Percentiles rank a stretch among this genome's conserved stretches.
phyloP scores from a whole-genome alignment of 495 filamentous ascomycete species.

The Patellaria atrata region DNA sequence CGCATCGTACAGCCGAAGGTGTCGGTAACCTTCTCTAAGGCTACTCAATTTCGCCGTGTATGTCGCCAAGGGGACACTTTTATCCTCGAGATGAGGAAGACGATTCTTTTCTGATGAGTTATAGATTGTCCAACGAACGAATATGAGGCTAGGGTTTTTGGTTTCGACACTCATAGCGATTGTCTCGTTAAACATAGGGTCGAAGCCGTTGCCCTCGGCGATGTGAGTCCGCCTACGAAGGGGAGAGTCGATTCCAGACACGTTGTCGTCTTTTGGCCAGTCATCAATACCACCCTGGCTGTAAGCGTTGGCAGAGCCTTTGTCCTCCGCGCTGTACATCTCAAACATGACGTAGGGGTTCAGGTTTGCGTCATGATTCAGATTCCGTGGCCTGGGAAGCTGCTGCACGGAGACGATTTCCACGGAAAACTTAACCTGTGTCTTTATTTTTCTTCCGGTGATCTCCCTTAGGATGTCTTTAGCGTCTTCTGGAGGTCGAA shows the following conservation, averaged over 20 bases:
- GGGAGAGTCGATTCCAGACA: constrained; percentile 59
- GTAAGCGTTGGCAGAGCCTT: constrained; percentile 45
- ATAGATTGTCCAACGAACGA: constrained; percentile 86
- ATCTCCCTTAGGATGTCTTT: constrained; percentile 27
- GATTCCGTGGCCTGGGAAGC: constrained; percentile 62
- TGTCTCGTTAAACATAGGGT: constrained; percentile 65
- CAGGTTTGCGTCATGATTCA: constrained; percentile 55
- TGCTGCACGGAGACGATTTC: constrained; percentile 90
- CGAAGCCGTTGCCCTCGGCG: constrained; percentile 77
- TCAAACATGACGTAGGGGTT: constrained; percentile 93
- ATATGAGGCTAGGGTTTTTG: constrained; percentile 82
- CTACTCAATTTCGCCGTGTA: constrained; percentile 86
- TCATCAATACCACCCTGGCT: constrained; percentile 58
- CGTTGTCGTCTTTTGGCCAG: constrained; percentile 46
- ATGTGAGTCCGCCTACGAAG: constrained; percentile 65
- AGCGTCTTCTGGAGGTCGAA: constrained; percentile 43
- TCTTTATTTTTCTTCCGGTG: constrained; percentile 46
- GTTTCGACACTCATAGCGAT: constrained; percentile 70
- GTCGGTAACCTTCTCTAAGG: constrained; percentile 88
- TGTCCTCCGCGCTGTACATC: constrained; percentile 87
- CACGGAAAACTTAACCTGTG: constrained; percentile 67
- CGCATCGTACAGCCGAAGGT: constrained; percentile 78
- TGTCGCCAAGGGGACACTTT: constrained; percentile 55
- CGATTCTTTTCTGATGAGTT: constrained; percentile 56
- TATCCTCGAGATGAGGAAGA: constrained; percentile 39